Percentiles rank a stretch among this genome's conserved stretches.
phyloP scores from a whole-genome alignment of 768 basidiomycete genomes.

The Mycena belliarum region DNA sequence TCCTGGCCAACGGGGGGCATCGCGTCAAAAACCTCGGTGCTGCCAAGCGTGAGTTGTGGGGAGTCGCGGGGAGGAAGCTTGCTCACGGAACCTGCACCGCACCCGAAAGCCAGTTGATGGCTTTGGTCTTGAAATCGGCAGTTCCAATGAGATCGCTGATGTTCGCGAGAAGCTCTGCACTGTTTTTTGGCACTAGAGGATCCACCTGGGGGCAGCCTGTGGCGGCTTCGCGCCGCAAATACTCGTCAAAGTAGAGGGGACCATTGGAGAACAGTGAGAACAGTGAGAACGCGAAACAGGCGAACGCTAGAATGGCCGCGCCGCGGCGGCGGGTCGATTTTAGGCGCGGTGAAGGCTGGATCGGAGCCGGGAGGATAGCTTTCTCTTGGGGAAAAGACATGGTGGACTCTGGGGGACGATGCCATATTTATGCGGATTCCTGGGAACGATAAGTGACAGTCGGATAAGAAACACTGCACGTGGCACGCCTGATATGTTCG shows the following conservation, averaged over 20 bases:
- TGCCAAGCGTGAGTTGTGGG: conserved; percentile 17
- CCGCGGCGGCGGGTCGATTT: not conserved
- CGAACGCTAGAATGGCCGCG: not conserved
- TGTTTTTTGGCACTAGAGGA: conserved; percentile 1
- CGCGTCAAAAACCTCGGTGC: conserved; percentile 53
- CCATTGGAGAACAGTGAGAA: not conserved
- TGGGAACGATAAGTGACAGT: not conserved
- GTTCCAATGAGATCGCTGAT: conserved; percentile 19
- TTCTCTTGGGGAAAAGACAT: conserved; percentile 3
- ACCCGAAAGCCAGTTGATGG: conserved; percentile 30
- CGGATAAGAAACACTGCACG: not conserved
- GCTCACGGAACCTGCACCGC: conserved; percentile 32
- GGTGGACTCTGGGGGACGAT: not conserved
- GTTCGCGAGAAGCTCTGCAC: conserved; percentile 1
- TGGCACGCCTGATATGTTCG: not conserved
- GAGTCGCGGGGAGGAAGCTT: not conserved
- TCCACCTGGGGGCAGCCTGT: conserved; percentile 15
- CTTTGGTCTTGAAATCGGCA: conserved; percentile 24
- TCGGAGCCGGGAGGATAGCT: not conserved
- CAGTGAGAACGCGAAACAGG: not conserved
- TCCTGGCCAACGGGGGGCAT: conserved; percentile 51
- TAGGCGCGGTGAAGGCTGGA: not conserved
- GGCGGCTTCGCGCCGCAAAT: not conserved
- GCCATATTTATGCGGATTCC: not conserved
- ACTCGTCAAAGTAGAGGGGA: not conserved